Evolutionary conservation across 257 asterid species (phyloP).

Genomic region (Henckelia pumila): DNA sequence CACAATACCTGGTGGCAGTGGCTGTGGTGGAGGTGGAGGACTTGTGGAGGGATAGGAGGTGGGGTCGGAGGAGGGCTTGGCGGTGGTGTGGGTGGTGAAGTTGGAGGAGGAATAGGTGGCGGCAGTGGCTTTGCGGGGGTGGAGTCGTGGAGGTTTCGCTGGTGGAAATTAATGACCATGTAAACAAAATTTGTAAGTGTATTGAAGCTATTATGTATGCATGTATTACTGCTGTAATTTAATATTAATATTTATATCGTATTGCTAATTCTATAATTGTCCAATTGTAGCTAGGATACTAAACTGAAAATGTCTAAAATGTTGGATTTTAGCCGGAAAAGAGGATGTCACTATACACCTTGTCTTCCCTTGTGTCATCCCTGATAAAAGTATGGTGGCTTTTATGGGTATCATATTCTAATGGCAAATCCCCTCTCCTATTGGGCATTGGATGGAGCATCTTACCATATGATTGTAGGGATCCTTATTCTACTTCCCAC

Average conservation of each 20-base stretch:
- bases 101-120: conserved; percentile 5
- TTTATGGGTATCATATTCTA: not conserved
- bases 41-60: conserved; percentile 10
- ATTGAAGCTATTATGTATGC: no score
- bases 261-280: no score
- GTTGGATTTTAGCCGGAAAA: no score
- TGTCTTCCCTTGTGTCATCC: not conserved
- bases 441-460: not conserved
- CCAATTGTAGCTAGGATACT: not conserved
- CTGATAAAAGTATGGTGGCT: not conserved
- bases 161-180: not conserved
- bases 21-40: no score
- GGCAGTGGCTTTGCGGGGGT: no score
- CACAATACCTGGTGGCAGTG: no score
- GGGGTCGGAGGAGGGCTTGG: conserved; percentile 25
- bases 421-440: not conserved
- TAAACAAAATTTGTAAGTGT: no score
- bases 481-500: not conserved
- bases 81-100: conserved; percentile 21
- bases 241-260: no score
- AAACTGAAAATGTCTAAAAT: no score
- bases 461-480: not conserved
- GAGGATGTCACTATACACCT: not conserved
- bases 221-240: no score
- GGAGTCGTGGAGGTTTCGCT: not conserved